Conservation (phyloP, 192 early-diverging fungal species). For the Umbelopsis isabellina region DNA sequence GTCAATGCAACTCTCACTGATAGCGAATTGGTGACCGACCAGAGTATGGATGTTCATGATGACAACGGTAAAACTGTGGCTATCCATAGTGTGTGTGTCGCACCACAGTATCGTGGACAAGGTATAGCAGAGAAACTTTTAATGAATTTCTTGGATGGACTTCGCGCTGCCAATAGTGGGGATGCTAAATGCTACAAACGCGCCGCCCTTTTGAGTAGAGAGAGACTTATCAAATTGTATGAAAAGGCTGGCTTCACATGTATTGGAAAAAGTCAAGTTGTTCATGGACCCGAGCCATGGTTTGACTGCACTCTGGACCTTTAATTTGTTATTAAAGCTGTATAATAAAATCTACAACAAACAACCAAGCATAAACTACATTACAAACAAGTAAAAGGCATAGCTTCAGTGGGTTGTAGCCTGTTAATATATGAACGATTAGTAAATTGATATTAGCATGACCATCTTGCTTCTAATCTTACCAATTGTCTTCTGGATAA, state of each 20-base stretch:
- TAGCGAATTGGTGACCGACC: slow-evolving; percentile 55
- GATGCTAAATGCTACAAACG: slow-evolving; percentile 40
- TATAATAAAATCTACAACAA: too few relatives aligned
- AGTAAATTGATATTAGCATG: background rate
- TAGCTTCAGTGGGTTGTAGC: slow-evolving; percentile 42
- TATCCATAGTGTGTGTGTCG: slow-evolving; percentile 71
- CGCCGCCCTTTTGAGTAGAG: slow-evolving; percentile 60
- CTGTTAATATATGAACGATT: slow-evolving; percentile 3
- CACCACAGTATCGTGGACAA: slow-evolving; percentile 45
- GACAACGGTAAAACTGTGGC: slow-evolving; percentile 62
- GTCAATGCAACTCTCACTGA: slow-evolving; percentile 58
- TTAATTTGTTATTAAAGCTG: slow-evolving; percentile 3
- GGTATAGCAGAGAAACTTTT: slow-evolving; percentile 63
- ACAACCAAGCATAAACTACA: background rate
- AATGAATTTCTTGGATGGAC: slow-evolving; percentile 45
- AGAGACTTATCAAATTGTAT: slow-evolving; percentile 60
- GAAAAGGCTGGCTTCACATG: slow-evolving; percentile 61
- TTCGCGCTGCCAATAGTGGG: slow-evolving; percentile 36
- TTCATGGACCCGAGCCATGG: slow-evolving; percentile 64
- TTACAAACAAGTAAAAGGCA: slow-evolving; percentile 41
- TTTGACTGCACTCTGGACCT: slow-evolving; percentile 40
- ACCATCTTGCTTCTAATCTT: slow-evolving; percentile 24
- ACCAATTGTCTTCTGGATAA: slow-evolving; percentile 86
- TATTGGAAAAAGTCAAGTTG: slow-evolving; percentile 59
- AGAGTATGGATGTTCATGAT: slow-evolving; percentile 67